Evolutionary conservation across 1,284 basidiomycete genomes (phyloP), one percentile per base, ranked within the genome.

Genomic region (Marasmius fiardii): DNA sequence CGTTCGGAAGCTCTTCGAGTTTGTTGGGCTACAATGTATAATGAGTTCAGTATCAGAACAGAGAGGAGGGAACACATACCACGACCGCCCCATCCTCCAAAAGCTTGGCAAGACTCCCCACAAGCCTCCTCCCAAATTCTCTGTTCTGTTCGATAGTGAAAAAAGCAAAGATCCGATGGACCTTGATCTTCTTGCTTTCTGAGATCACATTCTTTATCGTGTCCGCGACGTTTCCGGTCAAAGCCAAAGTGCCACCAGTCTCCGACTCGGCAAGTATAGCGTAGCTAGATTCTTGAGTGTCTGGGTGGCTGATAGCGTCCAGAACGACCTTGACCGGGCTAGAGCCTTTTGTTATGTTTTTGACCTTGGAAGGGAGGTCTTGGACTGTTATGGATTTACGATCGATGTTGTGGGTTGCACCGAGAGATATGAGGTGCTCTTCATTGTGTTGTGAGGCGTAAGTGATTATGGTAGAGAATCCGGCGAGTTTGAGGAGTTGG

Each of bases 1-100:
- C 53, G 4, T 48, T 48, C 10, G 57, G 53, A 23, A 58, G 23
- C 8, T 54, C 50, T 34, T 58, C 57, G 1, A 52, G 39, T 10
- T 37, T 28, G 10, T 24, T 24, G n/a, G 53, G 57, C 53, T 58
- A 21, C 24, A 26, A 24, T 23, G 24, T n/a, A 28, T n/a, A 2
- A 14, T n/a, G 10, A 14, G 18, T 23, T 4, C 5, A 2, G 24
- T 2, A 41, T 21, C 16, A 0, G 12, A 43, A 1, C 10, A 43
- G 4, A 33, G 5, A 7, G 49, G 4, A 23, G 23, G 11, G 18
- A 7, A 20, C 6, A 53, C 47, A 26, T 31, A 53, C 56, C 33
- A 45, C 41, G n/a, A 57, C 16, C 1, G 35, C 41, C 21, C 47
- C 39, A 24, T 53, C 45, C 21, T 53, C 52, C 21, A 57, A 16